phyloP scores from a whole-genome alignment of 2,329 filamentous ascomycete species.

The Emericellopsis cladophorae region DNA sequence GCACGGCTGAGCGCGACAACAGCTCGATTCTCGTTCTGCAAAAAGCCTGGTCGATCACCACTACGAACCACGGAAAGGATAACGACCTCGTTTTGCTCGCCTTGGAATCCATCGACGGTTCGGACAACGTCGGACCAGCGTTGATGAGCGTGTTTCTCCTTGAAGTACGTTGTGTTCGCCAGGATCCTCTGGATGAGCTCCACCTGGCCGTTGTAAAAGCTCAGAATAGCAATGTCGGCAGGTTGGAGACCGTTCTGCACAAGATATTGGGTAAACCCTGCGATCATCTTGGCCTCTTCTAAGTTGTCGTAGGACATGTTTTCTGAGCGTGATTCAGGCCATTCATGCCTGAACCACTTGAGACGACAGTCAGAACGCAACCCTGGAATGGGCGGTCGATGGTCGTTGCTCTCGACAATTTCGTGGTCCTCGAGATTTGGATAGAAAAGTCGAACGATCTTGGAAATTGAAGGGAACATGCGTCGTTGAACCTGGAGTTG shows the following conservation, averaged over 20 bases:
- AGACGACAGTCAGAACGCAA: conserved; percentile 21
- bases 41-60: conserved; percentile 51
- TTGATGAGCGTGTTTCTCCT: conserved; percentile 10
- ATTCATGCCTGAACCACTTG: conserved; percentile 36
- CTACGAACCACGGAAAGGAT: conserved; percentile 72
- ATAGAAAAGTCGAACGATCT: conserved; percentile 34
- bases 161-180: conserved; percentile 14
- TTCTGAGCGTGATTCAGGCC: conserved; percentile 50
- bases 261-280: conserved; percentile 60
- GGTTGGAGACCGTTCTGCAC: conserved; percentile 49
- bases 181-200: conserved; percentile 45
- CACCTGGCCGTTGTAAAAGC: conserved; percentile 79
- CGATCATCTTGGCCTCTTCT: conserved; percentile 65
- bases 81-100: conserved; percentile 79
- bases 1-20: conserved; percentile 57
- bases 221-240: conserved; percentile 62
- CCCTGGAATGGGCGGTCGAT: conserved; percentile 28
- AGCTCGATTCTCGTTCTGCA: conserved; percentile 47
- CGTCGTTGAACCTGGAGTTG: conserved; percentile 56
- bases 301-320: conserved; percentile 57
- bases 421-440: conserved; percentile 29
- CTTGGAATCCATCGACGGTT: conserved; percentile 84
- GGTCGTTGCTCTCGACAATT: conserved; percentile 16
- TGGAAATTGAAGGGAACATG: conserved; percentile 33
- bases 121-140: conserved; percentile 42